A percentile compares a stretch with the other conserved stretches of the same genome.
Conservation (phyloP, 352 stramenopile genomes). For the Phytopythium delawarense region DNA sequence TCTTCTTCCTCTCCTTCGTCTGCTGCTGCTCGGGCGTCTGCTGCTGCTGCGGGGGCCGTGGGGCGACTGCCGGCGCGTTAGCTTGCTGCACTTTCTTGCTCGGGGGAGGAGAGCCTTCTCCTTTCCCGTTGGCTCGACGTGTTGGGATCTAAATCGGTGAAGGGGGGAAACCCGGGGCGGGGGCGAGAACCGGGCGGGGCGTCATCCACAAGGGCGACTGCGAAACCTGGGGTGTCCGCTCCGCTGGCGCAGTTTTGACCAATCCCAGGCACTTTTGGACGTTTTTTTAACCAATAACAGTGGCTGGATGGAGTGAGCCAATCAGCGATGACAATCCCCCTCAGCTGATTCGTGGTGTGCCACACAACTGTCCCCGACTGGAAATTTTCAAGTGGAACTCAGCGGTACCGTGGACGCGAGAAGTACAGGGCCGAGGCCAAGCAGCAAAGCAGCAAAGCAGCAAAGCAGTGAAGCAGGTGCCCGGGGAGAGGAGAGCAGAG, state of each 20-base stretch:
- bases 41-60: not conserved
- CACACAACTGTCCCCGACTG: not conserved
- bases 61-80: not conserved
- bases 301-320: not conserved
- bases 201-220: slow-evolving; percentile 3
- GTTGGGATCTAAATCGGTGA: slow-evolving; percentile 6
- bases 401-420: not conserved
- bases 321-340: not conserved
- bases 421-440: not conserved
- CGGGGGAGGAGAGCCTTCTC: slow-evolving; percentile 10
- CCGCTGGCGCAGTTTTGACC: slow-evolving; percentile 1
- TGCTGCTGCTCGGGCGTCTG: not conserved
- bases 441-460: not conserved
- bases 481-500: not conserved
- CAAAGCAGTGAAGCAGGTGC: not conserved
- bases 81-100: slow-evolving; percentile 7
- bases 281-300: no score
- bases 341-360: not conserved
- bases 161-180: slow-evolving; percentile 2
- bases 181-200: slow-evolving; percentile 21
- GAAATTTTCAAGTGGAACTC: not conserved
- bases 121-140: not conserved
- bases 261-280: slow-evolving; percentile 10
- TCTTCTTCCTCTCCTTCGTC: not conserved
- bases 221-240: no score